Conservation (phyloP, 805 yeast species). For the Nakazawaea wickerhamii region DNA sequence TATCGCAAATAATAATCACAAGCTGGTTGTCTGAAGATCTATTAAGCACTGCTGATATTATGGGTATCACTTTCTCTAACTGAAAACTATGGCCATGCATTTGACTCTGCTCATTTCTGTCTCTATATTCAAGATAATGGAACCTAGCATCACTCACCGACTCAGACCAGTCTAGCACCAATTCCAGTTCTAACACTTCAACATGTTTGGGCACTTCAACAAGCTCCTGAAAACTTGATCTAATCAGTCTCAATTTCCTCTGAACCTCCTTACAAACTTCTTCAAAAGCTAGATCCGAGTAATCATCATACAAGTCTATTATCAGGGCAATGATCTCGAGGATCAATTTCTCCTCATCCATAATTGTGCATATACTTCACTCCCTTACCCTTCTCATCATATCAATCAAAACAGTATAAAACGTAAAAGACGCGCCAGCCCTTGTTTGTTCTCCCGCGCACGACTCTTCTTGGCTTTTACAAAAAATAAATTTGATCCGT, state of each 20-base stretch:
- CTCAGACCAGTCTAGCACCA: background rate
- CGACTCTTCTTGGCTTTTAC: background rate
- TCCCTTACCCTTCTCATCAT: background rate
- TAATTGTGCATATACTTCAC: background rate
- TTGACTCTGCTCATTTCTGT: too few relatives aligned
- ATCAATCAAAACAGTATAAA: background rate
- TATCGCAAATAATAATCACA: background rate
- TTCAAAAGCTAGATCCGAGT: background rate
- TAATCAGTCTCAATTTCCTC: background rate
- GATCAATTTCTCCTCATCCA: constrained; percentile 3
- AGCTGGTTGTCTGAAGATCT: constrained; percentile 2
- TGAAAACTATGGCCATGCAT: background rate
- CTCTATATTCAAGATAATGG: background rate
- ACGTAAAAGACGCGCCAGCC: constrained; percentile 1
- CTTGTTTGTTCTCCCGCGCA: background rate
- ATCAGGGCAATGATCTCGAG: constrained; percentile 4
- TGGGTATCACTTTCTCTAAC: background rate
- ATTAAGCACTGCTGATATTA: background rate
- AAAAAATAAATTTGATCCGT: background rate
- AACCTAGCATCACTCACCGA: background rate
- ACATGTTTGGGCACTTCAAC: background rate
- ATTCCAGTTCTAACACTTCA: background rate
- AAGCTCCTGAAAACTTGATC: background rate
- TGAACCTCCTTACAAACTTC: background rate
- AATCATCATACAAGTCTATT: constrained; percentile 7